Base-by-base conservation (phyloP, 768 basidiomycete genomes). In the Lentinula detonsa region DNA sequence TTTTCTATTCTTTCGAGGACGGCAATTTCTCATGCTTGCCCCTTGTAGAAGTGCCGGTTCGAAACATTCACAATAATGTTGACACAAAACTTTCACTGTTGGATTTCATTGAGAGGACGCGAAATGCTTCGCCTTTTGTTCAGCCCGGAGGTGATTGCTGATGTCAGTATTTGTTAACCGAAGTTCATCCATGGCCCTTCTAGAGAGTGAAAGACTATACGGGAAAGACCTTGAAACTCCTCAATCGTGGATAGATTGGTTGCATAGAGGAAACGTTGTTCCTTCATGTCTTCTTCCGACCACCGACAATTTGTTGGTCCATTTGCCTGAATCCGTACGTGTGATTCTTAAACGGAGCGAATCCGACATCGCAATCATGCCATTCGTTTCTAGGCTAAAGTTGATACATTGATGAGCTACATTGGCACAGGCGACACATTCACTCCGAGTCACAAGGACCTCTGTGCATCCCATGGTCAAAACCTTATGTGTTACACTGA, bases 401-500 rank as follows among this genome's bases (percentile, higher is more conserved):
- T 91, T 2, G 87, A 93, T 66, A 92, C 90, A 0, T 73, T 94
- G 4, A 92, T 94, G 90, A 91, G 88, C 67, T 94, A 94, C 66
- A 72, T 92, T 5, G 92, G 92, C 6, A 77, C 88, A 59, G 89
- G 88, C 0, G 91, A 90, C 63, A 93, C 92, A 0, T 92, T 84
- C 70, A 94, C 92, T 0, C 87, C 91, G 1, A 88, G 84, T 60
- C 92, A 94, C 68, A 93, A 93, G 69, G 91, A 94, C 72, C 79
- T 87, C 0, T 94, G 91, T 66, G 90, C 83, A 1, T 92, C 90
- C 3, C 87, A 88, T 5, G 91, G 92, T 9, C 91, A 93, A 59
- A 94, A 94, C 68, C 74, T 94, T 21, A 93, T 94, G 91, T 87
- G 87, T 66, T 88, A 88, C 69, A 83, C 91, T 0, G 88, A 91